phyloP scores from a whole-genome alignment of 2,329 filamentous ascomycete species.

The Bipolaris bicolor region DNA sequence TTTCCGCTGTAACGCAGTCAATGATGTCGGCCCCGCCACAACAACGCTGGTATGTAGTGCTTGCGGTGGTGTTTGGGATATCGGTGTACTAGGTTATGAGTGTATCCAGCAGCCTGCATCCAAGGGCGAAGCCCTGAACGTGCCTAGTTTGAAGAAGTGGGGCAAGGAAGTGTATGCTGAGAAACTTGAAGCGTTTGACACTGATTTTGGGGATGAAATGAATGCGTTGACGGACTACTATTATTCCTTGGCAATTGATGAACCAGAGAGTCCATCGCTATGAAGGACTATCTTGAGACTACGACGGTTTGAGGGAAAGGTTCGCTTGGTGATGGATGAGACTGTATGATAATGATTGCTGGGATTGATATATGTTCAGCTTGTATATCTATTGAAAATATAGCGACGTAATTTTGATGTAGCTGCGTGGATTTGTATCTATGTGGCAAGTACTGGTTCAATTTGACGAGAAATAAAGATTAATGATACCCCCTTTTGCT shows the following conservation, averaged over 20 bases:
- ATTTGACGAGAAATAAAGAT: background rate
- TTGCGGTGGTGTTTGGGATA: conserved; percentile 46
- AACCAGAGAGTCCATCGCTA: conserved; percentile 32
- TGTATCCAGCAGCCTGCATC: conserved; percentile 24
- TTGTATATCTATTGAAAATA: background rate
- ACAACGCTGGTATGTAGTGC: conserved; percentile 35
- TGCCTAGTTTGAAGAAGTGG: conserved; percentile 24
- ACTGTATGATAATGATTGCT: background rate
- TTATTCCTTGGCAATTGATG: conserved; percentile 31
- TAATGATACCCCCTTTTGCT: background rate
- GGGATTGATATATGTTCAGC: background rate
- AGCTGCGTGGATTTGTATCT: background rate
- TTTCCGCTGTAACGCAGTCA: conserved; percentile 47
- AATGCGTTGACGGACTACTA: conserved; percentile 47
- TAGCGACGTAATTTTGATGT: background rate
- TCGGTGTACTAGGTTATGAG: conserved; percentile 50
- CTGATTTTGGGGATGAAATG: conserved; percentile 42
- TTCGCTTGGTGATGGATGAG: background rate
- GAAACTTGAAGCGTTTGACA: conserved; percentile 18
- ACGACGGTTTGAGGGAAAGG: no score
- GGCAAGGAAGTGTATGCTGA: conserved; percentile 17
- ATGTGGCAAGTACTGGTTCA: background rate
- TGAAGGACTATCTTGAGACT: background rate
- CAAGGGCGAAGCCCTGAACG: conserved; percentile 1
- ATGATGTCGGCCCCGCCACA: conserved; percentile 22